Base-by-base conservation (phyloP, 148 eudicot genomes). In the Vaccinium darrowii region DNA sequence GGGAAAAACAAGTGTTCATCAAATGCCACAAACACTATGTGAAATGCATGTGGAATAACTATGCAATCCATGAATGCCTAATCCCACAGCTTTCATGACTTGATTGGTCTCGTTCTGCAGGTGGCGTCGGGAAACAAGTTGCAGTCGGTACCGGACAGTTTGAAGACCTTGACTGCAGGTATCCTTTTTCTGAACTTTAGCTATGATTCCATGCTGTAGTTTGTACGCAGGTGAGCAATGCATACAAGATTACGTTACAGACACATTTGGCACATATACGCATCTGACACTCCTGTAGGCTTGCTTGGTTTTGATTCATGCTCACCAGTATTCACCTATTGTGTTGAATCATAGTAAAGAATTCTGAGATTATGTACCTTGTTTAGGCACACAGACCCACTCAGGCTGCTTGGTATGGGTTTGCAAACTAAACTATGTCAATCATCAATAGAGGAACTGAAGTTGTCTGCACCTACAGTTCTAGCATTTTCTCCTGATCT, bases 131-230 rank as follows among this genome's bases (percentile, higher is more conserved):
- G 51, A 92, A 88, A 84, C 98, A 92, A 83, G 87, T 91, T 86
- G 98, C 95, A 43, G 90, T 89, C 76, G 97, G 98, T 77, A 93
- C 95, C 8, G 98, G 95, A 88, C 85, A 88, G 52, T 93, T 86
- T 90, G 96, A 97, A 82, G 97, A 94, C 87, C 84, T 95, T 82
- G 84, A 92, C 75, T 93, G 98, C 88, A 92, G 99, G 98, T 94
- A 91, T 92, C 74, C 54, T 58, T 73, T 23, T 74, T 12, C 14
- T 4, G 14, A 39, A 57, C 10, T 75, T 72, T 23, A 74, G 47
- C 36, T 81, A 36, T 18, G 52, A 74, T 33, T 83, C 5, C 53
- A 62, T 80, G 43, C 33, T 23, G 2, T 39, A 62, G 63, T 39
- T 60, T 80, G 53, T 80, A 43, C 21, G 11, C 67, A 33, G 2